A percentile compares a stretch with the other conserved stretches of the same genome.
These are phyloP conservation scores for Clavispora vitiphila DNA, from an alignment of 805 yeast genomes.

Conservation along the genomic window DNA sequence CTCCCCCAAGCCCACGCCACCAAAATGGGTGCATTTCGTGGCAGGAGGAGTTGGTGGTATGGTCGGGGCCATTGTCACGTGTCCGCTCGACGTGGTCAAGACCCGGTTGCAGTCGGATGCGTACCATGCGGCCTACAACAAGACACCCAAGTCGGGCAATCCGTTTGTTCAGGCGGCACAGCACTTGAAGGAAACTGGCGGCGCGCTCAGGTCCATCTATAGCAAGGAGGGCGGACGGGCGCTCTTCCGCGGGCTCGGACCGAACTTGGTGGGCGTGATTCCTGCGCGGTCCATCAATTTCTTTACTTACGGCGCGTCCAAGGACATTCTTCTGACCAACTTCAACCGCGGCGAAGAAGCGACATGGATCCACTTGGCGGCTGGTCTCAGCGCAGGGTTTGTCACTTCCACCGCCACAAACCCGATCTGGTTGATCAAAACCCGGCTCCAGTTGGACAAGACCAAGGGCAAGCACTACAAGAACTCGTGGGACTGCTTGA, in stretches of 20 bases:
- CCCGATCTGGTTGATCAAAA: slow-evolving; percentile 96
- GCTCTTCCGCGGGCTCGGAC: slow-evolving; percentile 91
- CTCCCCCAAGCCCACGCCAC: slow-evolving; percentile 9
- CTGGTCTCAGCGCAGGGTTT: slow-evolving; percentile 90
- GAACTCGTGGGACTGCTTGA: slow-evolving; percentile 81
- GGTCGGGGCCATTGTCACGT: slow-evolving; percentile 93
- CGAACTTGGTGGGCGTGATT: slow-evolving; percentile 93
- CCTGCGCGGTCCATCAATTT: slow-evolving; percentile 97
- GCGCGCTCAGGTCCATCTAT: slow-evolving; percentile 66
- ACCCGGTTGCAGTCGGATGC: slow-evolving; percentile 92
- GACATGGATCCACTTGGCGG: slow-evolving; percentile 76
- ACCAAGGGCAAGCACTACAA: slow-evolving; percentile 61
- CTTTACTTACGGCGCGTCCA: slow-evolving; percentile 93
- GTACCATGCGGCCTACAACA: slow-evolving; percentile 53
- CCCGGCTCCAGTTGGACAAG: slow-evolving; percentile 88
- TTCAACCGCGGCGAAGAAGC: slow-evolving; percentile 74
- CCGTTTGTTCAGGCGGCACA: slow-evolving; percentile 45
- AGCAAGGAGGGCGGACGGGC: slow-evolving; percentile 77
- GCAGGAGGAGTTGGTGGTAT: slow-evolving; percentile 95
- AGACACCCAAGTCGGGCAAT: slow-evolving; percentile 35
- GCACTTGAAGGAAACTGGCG: slow-evolving; percentile 80
- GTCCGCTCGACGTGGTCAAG: slow-evolving; percentile 95
- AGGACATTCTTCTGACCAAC: slow-evolving; percentile 60
- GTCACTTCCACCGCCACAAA: slow-evolving; percentile 95
- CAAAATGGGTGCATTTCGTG: slow-evolving; percentile 71